These are phyloP conservation scores for Capsella rubella DNA, from an alignment of 441 rosid species.

Conservation along the genomic window DNA sequence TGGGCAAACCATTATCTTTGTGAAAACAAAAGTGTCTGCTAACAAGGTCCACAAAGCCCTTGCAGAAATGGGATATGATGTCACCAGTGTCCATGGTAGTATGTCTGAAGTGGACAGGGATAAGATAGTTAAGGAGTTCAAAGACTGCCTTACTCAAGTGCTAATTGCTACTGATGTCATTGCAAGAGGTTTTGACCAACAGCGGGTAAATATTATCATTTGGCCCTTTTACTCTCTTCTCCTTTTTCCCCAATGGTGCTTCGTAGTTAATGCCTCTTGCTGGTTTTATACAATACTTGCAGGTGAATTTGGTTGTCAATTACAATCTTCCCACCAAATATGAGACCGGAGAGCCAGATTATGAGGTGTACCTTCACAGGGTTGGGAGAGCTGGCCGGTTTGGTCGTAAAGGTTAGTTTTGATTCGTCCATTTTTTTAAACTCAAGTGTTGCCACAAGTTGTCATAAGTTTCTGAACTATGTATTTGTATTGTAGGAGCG, in stretches of 20 bases:
- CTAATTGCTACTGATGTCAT: slow-evolving; percentile 92
- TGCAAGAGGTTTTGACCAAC: slow-evolving; percentile 96
- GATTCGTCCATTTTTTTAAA: not conserved
- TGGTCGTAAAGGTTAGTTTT: slow-evolving; percentile 83
- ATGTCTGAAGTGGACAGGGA: slow-evolving; percentile 70
- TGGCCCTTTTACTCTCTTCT: not conserved
- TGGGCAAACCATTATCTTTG: slow-evolving; percentile 92
- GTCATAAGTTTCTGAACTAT: not conserved
- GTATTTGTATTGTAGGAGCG: slow-evolving; percentile 61
- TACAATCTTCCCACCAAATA: slow-evolving; percentile 80
- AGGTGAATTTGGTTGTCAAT: slow-evolving; percentile 94
- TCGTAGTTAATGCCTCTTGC: slow-evolving; percentile 2
- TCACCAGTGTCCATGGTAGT: slow-evolving; percentile 86
- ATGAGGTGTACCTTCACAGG: slow-evolving; percentile 93
- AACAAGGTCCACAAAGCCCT: slow-evolving; percentile 66
- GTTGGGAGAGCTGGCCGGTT: slow-evolving; percentile 98
- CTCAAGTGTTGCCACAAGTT: slow-evolving; percentile 4
- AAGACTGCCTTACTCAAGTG: slow-evolving; percentile 88
- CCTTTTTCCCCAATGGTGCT: not conserved
- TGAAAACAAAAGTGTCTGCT: slow-evolving; percentile 69
- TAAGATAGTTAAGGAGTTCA: slow-evolving; percentile 86
- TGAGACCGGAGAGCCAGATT: slow-evolving; percentile 73
- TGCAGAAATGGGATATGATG: slow-evolving; percentile 74
- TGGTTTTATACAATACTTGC: slow-evolving; percentile 27
- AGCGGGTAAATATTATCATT: slow-evolving; percentile 55